These are phyloP conservation scores for Solanum etuberosum DNA, from an alignment of 257 asterid species.

Conservation along the genomic window DNA sequence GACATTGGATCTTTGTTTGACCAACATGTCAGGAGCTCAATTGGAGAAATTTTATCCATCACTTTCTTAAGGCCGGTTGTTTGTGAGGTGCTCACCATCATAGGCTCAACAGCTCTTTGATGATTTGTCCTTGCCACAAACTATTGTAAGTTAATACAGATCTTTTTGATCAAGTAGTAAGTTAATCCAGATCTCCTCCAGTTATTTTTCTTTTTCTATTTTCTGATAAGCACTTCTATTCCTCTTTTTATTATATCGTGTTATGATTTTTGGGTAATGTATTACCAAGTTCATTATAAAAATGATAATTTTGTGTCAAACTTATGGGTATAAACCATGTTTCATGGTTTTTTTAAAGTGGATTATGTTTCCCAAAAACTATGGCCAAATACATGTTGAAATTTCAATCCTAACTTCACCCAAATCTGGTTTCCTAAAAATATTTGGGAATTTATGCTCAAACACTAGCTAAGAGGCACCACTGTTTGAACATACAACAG, in stretches of 20 bases:
- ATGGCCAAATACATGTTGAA: neutral
- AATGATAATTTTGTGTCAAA: neutral
- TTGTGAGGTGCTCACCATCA: neutral
- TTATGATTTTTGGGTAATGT: neutral
- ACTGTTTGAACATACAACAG: neutral
- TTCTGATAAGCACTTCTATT: no score
- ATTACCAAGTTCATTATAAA: neutral
- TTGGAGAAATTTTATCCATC: neutral
- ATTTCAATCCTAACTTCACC: neutral
- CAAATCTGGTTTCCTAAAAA: neutral
- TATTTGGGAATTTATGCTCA: neutral
- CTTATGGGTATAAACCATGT: neutral
- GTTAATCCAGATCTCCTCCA: no score
- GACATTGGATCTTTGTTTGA: neutral
- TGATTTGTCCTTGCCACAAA: no score
- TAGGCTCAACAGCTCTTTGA: neutral
- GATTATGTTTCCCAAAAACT: neutral
- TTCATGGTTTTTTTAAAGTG: neutral
- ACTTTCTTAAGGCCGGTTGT: neutral
- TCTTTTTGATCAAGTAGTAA: no score
- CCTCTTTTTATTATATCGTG: neutral
- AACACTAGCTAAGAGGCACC: neutral
- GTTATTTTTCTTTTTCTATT: no score
- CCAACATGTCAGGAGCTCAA: neutral
- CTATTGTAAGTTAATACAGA: no score